A percentile compares a stretch with the other conserved stretches of the same genome.
Conservation (phyloP, 2,329 filamentous ascomycete species). For the Myriosclerotinia curreyana region DNA sequence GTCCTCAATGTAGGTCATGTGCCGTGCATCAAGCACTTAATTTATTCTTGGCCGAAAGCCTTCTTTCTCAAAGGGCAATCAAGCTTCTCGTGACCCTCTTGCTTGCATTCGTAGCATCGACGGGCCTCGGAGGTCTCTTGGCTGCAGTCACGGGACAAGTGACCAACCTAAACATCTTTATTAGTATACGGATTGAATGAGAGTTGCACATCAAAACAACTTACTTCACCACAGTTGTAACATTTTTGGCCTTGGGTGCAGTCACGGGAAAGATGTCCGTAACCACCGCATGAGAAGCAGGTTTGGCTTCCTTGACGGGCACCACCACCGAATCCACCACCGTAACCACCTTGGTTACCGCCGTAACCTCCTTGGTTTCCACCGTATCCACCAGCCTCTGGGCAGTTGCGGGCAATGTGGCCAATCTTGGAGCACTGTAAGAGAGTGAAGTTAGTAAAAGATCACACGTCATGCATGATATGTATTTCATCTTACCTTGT, state of each 20-base stretch:
- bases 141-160: constrained; percentile 73
- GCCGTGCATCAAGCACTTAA: constrained; percentile 43
- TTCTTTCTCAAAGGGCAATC: constrained; percentile 62
- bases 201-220: constrained; percentile 50
- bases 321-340: constrained; percentile 43
- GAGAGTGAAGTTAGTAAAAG: constrained; percentile 17
- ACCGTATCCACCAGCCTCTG: constrained; percentile 50
- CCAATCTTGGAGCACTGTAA: constrained; percentile 82
- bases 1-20: constrained; percentile 33
- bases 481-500: constrained; percentile 55
- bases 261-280: constrained; percentile 93
- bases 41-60: constrained; percentile 45
- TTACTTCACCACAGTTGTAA: constrained; percentile 97
- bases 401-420: constrained; percentile 92
- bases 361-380: constrained; percentile 43
- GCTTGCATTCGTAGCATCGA: constrained; percentile 96
- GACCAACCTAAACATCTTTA: constrained; percentile 15
- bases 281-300: constrained; percentile 97
- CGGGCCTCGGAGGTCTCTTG: constrained; percentile 88
- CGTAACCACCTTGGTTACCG: constrained; percentile 41
- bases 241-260: constrained; percentile 99
- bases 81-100: constrained; percentile 66
- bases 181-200: not conserved
- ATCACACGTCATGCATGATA: not conserved
- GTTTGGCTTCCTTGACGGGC: constrained; percentile 67